A percentile compares a stretch with the other conserved stretches of the same genome.
Evolutionary conservation across 2,329 filamentous ascomycete species (phyloP).

Genomic region (Tolypocladium amazonense): DNA sequence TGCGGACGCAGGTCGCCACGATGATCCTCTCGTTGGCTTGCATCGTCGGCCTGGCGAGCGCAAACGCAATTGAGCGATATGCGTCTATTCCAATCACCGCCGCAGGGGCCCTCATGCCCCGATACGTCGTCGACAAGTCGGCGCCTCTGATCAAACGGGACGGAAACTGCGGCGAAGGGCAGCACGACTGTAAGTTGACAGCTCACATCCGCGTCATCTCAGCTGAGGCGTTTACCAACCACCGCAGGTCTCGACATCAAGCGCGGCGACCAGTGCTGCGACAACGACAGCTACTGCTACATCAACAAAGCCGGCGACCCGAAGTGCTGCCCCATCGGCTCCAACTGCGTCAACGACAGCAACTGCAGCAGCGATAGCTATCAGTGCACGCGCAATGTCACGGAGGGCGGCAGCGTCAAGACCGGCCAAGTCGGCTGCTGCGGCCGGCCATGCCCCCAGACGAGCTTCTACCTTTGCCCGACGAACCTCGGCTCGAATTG

Average conservation of each 20-base stretch:
- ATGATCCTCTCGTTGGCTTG: neutral
- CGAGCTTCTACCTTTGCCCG: conserved; percentile 34
- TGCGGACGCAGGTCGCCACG: neutral
- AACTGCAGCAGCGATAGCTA: conserved; percentile 21
- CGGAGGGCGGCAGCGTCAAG: conserved; percentile 12
- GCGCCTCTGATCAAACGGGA: conserved; percentile 17
- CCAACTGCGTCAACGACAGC: conserved; percentile 26
- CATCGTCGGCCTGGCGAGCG: neutral
- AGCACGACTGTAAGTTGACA: conserved; percentile 19
- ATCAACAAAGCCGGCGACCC: conserved; percentile 20
- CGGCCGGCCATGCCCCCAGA: conserved; percentile 26
- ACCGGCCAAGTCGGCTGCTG: conserved; percentile 24
- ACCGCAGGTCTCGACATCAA: conserved; percentile 30
- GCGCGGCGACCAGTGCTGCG: conserved; percentile 27
- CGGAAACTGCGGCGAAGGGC: conserved; percentile 13
- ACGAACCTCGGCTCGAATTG: conserved; percentile 34
- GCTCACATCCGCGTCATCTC: neutral
- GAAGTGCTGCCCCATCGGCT: conserved; percentile 32
- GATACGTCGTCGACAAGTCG: conserved; percentile 12
- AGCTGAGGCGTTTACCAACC: neutral
- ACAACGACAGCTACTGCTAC: conserved; percentile 34
- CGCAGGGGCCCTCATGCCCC: neutral
- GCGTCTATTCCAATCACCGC: neutral
- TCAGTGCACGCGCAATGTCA: conserved; percentile 19
- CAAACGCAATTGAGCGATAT: neutral